These are phyloP conservation scores for Ustilago loliicola DNA, from an alignment of 1,284 basidiomycete genomes.

Conservation along the genomic window DNA sequence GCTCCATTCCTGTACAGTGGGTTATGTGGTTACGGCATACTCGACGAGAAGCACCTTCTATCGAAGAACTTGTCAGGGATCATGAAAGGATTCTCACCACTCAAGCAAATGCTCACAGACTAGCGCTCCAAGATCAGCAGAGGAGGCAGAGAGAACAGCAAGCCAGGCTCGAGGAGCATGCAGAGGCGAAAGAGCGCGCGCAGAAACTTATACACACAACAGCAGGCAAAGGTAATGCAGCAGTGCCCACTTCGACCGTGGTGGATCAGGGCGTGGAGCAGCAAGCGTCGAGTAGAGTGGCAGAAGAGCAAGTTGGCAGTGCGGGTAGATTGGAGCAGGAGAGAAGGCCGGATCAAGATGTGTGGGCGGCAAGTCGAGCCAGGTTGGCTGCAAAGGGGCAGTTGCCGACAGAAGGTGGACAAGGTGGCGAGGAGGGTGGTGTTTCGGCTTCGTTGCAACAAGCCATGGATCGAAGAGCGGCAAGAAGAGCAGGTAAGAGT, in stretches of 20 bases:
- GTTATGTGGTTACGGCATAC: conserved; percentile 68
- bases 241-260: conserved; percentile 24
- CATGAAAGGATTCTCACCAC: conserved; percentile 26
- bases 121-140: conserved; percentile 33
- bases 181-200: conserved; percentile 21
- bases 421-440: no score
- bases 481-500: conserved; percentile 21
- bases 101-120: conserved; percentile 35
- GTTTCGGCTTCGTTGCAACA: conserved; percentile 22
- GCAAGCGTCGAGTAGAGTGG: conserved; percentile 8
- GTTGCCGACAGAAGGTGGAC: background rate
- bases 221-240: background rate
- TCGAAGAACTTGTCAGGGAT: conserved; percentile 51
- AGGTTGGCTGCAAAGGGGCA: conserved; percentile 41
- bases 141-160: conserved; percentile 17
- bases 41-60: conserved; percentile 49
- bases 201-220: conserved; percentile 17
- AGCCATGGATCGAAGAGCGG: conserved; percentile 34
- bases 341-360: conserved; percentile 33
- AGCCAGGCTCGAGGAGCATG: conserved; percentile 21
- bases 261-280: conserved; percentile 15
- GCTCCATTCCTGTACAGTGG: conserved; percentile 66
- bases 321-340: conserved; percentile 11
- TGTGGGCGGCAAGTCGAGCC: conserved; percentile 48
- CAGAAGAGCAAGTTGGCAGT: background rate